Evolutionary conservation across 371 early-diverging fungal species (phyloP).

Genomic region (Mortierella polycephala): DNA sequence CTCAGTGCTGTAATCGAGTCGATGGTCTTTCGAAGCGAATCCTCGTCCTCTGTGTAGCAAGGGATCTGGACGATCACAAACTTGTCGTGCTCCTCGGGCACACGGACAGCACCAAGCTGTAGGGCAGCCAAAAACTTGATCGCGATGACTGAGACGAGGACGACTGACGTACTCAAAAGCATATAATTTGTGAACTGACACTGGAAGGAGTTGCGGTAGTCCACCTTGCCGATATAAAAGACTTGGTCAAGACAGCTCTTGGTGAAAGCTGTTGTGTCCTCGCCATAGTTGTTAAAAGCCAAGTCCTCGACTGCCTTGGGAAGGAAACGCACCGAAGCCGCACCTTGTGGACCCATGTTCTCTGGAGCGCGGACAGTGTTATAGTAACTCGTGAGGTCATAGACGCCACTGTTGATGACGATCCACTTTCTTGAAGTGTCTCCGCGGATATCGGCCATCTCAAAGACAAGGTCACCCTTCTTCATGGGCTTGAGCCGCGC

Average conservation of each 20-base stretch:
- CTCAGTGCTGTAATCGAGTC: slow-evolving; percentile 93
- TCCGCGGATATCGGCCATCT: slow-evolving; percentile 42
- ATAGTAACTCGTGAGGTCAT: slow-evolving; percentile 67
- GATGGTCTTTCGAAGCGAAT: slow-evolving; percentile 92
- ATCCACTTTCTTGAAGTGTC: slow-evolving; percentile 64
- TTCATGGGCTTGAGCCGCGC: slow-evolving; percentile 45
- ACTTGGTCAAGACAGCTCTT: slow-evolving; percentile 82
- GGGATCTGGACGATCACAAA: slow-evolving; percentile 93
- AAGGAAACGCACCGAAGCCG: slow-evolving; percentile 55
- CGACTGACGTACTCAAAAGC: too few relatives aligned
- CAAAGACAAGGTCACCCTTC: slow-evolving; percentile 60
- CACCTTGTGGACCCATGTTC: slow-evolving; percentile 50
- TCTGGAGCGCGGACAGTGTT: slow-evolving; percentile 44
- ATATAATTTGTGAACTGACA: slow-evolving; percentile 94
- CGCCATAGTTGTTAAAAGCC: slow-evolving; percentile 72
- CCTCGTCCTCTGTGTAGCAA: slow-evolving; percentile 97
- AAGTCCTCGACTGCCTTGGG: slow-evolving; percentile 57
- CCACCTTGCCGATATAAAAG: slow-evolving; percentile 89
- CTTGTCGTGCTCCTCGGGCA: slow-evolving; percentile 87
- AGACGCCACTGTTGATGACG: slow-evolving; percentile 72
- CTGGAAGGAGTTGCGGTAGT: slow-evolving; percentile 81
- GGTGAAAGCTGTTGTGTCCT: slow-evolving; percentile 53
- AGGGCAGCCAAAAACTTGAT: slow-evolving; percentile 94
- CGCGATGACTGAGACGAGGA: slow-evolving; percentile 83
- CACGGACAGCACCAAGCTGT: slow-evolving; percentile 83